Evolutionary conservation across 805 yeast species (phyloP), one percentile per base, ranked within the genome.

Genomic region (Kodamaea hsintzibuensis): DNA sequence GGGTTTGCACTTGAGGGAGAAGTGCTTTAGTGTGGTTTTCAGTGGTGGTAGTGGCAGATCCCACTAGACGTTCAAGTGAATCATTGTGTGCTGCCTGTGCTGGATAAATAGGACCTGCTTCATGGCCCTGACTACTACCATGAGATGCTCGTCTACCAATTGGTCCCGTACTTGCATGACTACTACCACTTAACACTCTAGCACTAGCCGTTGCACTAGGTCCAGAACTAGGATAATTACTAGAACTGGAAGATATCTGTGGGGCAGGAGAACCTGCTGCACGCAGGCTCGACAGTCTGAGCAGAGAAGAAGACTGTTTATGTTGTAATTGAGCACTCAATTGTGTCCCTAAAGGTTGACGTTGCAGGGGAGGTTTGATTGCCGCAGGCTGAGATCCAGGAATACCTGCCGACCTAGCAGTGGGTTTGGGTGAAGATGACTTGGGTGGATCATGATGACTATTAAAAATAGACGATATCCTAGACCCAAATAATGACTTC

Each of bases 391-490:
- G 10, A 12, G 35, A 3, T 30, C 35, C 35, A 30, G 5, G 10
- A 2, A 12, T 10, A 12, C 10, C 10, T 3, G 10, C 35, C 35
- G 35, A 30, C 35, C 35, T 30, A 30, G 13, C 3, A 30, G 13
- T 30, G 10, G 52, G 52, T 33, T 33, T 57, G 19, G 42, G 55
- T 13, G 43, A 42, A 3, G 54, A 42, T 10, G 54, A 44, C 22
- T 48, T 48, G 18, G 47, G 47, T n/a, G 37, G 47, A 38, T 39
- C 47, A 50, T 47, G 51, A 46, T 43, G 53, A 51, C 57, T 50
- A 50, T 62, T 62, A 58, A 70, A 70, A 27, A 70, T 69, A 12
- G 73, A 66, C 49, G 68, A 61, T 35, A 70, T 64, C 22, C 73
- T 63, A 8, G 66, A 57, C 37, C 74, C 73, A 53, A 70, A 69